phyloP scores from a whole-genome alignment of 2,329 filamentous ascomycete genomes.

The Aspergillus brunneoviolaceus region DNA sequence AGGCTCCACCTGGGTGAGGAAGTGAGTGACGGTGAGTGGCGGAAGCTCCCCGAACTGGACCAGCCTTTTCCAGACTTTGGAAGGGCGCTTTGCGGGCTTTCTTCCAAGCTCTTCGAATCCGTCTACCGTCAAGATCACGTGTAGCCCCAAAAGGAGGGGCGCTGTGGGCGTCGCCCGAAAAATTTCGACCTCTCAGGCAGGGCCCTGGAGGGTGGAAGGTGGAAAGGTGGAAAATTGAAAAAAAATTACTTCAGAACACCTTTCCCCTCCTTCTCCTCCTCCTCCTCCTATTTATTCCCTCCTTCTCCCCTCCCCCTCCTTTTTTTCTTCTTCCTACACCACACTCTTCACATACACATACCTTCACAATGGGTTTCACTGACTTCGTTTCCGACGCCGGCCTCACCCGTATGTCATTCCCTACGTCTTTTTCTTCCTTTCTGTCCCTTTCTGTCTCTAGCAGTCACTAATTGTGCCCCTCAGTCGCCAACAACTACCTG shows the following conservation, averaged over 20 bases:
- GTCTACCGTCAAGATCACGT: constrained; percentile 32
- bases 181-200: constrained; percentile 23
- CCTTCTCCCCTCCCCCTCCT: constrained; percentile 18
- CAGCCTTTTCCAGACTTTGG: constrained; percentile 6
- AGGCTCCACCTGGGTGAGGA: constrained; percentile 32
- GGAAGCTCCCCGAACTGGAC: constrained; percentile 26
- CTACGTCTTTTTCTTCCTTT: constrained; percentile 20
- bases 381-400: constrained; percentile 64
- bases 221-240: constrained; percentile 8
- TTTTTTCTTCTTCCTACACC: constrained; percentile 21
- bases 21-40: constrained; percentile 28
- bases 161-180: constrained; percentile 19
- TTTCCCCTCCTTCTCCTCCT: constrained; percentile 26
- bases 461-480: constrained; percentile 34
- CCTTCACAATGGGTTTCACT: constrained; percentile 63
- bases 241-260: constrained; percentile 35
- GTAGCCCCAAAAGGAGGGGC: constrained; percentile 25
- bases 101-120: constrained; percentile 22
- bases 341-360: constrained; percentile 19
- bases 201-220: constrained; percentile 5
- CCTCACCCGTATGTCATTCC: constrained; percentile 54
- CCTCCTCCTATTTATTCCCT: constrained; percentile 26
- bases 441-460: constrained; percentile 11
- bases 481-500: constrained; percentile 47
- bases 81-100: too few relatives aligned